These are phyloP conservation scores for Solanum boliviense DNA, from an alignment of 257 asterid species.

Conservation along the genomic window DNA sequence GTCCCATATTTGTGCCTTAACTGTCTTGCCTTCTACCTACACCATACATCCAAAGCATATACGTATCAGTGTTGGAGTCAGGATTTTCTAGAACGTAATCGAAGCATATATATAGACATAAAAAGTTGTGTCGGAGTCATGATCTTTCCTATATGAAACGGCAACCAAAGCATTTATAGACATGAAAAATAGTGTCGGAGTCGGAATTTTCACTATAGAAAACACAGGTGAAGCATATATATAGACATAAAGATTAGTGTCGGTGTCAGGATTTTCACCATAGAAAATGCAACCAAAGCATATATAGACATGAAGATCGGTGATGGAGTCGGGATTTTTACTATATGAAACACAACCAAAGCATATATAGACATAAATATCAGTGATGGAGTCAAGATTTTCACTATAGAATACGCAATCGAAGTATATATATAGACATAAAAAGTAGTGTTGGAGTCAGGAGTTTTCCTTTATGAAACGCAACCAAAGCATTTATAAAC, in stretches of 20 bases:
- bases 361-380: neutral
- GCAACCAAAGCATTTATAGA: neutral
- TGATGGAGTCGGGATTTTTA: neutral
- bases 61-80: neutral
- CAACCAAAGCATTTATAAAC: neutral
- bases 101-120: neutral
- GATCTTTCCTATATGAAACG: neutral
- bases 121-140: neutral
- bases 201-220: neutral
- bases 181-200: neutral
- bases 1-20: slow-evolving; percentile 49
- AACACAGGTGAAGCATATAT: neutral
- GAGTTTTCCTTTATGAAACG: neutral
- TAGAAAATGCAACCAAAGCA: neutral
- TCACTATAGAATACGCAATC: neutral
- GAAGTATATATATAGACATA: neutral
- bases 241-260: neutral
- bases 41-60: neutral
- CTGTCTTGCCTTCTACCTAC: slow-evolving; percentile 42
- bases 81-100: neutral
- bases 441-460: neutral
- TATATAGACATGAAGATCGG: neutral
- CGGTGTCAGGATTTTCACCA: neutral
- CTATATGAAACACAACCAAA: neutral
- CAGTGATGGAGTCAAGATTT: neutral